Conservation (phyloP, 768 basidiomycete genomes). For the Nevesoporus exiguus region DNA sequence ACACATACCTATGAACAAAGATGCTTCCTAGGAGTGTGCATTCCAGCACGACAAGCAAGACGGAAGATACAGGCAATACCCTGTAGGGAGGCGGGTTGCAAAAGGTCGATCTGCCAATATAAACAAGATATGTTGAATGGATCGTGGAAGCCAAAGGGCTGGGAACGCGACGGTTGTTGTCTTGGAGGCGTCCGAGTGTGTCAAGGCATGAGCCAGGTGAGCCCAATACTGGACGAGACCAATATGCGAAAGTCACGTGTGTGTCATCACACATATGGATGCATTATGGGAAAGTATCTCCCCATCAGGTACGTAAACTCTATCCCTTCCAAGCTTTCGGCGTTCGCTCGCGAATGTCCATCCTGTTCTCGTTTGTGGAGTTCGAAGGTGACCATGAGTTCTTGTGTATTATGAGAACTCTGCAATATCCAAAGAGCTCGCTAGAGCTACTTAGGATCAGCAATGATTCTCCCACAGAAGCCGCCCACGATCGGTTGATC, state of each 20-base stretch:
- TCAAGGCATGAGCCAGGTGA: conserved; percentile 23
- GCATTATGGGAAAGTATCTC: conserved; percentile 11
- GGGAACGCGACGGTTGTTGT: conserved; percentile 10
- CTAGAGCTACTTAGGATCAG: not conserved
- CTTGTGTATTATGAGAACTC: too few species aligned
- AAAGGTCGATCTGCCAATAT: conserved; percentile 18
- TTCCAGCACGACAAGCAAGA: conserved; percentile 18
- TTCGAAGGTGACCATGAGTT: too few species aligned
- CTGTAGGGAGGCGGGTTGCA: conserved; percentile 3
- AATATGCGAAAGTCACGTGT: conserved; percentile 19
- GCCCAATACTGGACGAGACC: conserved; percentile 9
- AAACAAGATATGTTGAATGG: conserved; percentile 20
- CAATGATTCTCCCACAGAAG: not conserved
- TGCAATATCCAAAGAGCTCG: not conserved
- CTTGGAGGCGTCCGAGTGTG: conserved; percentile 7
- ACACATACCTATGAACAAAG: conserved; percentile 22
- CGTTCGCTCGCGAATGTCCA: too few species aligned
- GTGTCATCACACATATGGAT: conserved; percentile 7
- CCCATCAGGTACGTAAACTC: too few species aligned
- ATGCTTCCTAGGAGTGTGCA: conserved; percentile 16
- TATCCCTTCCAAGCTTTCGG: too few species aligned
- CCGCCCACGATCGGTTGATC: not conserved
- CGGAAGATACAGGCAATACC: conserved; percentile 14
- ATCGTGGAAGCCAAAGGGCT: conserved; percentile 8
- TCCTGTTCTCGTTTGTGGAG: too few species aligned